phyloP scores from a whole-genome alignment of 2,329 filamentous ascomycete genomes.

The Botrytis tulipae region DNA sequence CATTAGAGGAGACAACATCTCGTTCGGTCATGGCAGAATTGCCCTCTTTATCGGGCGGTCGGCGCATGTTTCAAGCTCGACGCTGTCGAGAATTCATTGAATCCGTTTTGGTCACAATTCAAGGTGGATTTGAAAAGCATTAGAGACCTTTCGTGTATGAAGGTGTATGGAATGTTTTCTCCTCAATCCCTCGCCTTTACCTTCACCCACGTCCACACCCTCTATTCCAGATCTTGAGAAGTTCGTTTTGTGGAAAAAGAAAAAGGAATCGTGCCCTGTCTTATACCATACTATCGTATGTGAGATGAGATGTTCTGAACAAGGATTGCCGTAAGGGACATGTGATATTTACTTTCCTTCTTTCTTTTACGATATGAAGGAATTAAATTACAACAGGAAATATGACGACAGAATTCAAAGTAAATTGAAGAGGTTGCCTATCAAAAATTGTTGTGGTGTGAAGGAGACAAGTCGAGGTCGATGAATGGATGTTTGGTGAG shows the following conservation, averaged over 20 bases:
- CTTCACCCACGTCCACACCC: not conserved
- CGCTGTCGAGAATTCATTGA: constrained; percentile 25
- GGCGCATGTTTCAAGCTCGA: constrained; percentile 34
- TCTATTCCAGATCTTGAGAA: not conserved
- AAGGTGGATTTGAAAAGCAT: constrained; percentile 19
- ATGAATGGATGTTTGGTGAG: not conserved
- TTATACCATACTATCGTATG: not conserved
- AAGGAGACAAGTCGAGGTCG: not conserved
- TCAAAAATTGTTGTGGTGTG: not conserved
- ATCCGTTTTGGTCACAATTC: constrained; percentile 21
- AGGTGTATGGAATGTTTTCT: not conserved
- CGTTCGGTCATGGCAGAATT: constrained; percentile 30
- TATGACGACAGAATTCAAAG: not conserved
- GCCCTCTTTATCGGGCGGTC: constrained; percentile 37
- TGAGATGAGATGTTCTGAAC: not conserved
- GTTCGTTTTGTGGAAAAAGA: not conserved
- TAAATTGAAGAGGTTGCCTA: not conserved
- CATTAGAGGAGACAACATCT: constrained; percentile 39
- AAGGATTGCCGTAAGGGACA: not conserved
- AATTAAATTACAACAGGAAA: not conserved
- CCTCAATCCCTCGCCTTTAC: not conserved
- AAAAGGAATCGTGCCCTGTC: not conserved
- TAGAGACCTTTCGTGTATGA: not conserved
- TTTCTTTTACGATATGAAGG: not conserved
- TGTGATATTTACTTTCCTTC: not conserved